Evolutionary conservation across 495 filamentous ascomycete genomes (phyloP), one percentile per base, ranked within the genome.

Genomic region (Xylaria venustula): DNA sequence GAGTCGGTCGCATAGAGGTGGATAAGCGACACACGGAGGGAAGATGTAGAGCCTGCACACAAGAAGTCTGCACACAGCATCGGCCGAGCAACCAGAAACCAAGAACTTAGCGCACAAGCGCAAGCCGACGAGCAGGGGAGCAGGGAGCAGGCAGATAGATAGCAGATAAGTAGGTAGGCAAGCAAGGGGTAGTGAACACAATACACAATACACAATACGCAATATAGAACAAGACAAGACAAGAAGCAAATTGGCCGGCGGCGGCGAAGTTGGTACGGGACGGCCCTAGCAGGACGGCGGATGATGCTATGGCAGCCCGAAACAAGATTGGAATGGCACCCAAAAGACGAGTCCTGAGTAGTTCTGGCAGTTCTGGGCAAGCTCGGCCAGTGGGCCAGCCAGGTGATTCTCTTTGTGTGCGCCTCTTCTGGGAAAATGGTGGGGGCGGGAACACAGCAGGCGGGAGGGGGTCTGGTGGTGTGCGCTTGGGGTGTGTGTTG

Each of bases 291-390:
- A 34, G 30, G 30, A 5, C 5, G 30, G 30, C 30, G 5, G 30
- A 34, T 5, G 47, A 34, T 48, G 57, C 37, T 60, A 60, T 60
- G 47, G 57, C 57, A 60, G 57, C 57, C 57, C 57, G 57, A 60
- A 60, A 61, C 49, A 54, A 44, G 58, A 54, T 47, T 47, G 50
- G 32, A 61, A 54, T 46, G 58, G 41, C 58, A 54, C 40, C 58
- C 58, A 61, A 61, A n/a, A 48, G 42, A 48, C 32, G 28, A 36
- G 34, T 26, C n/a, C n/a, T n/a, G n/a, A n/a, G n/a, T n/a, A n/a
- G n/a, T n/a, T n/a, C n/a, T n/a, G n/a, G n/a, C n/a, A n/a, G n/a
- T n/a, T n/a, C n/a, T n/a, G 19, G 28, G 17, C 28, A 26, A 46
- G 17, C 40, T 45, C 36, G 45, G 48, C 48, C 40, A 54, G 58